Evolutionary conservation across 2,329 filamentous ascomycete species (phyloP).

Genomic region (Dactylellina sp.): DNA sequence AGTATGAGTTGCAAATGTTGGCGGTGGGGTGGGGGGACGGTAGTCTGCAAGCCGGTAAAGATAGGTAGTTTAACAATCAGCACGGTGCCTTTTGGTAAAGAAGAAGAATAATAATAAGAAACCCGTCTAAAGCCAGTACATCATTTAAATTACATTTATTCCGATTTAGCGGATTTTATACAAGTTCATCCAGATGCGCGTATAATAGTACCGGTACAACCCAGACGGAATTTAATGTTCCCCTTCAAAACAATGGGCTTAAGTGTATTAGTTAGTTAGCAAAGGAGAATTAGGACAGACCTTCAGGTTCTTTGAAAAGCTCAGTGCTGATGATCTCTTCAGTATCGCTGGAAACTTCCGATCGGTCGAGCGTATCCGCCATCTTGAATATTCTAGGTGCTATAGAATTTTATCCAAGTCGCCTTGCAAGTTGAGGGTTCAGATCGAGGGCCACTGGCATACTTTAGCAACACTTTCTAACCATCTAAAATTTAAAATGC

Average conservation of each 20-base stretch:
- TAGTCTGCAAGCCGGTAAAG: constrained; percentile 68
- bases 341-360: constrained; percentile 19
- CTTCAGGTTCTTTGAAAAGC: constrained; percentile 51
- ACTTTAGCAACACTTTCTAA: too few species aligned
- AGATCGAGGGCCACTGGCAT: too few species aligned
- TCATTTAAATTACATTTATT: too few species aligned
- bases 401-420: background rate
- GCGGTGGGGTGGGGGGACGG: constrained; percentile 80
- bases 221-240: too few species aligned
- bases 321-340: constrained; percentile 22
- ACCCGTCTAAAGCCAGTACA: too few species aligned
- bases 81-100: background rate
- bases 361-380: constrained; percentile 10
- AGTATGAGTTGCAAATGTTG: constrained; percentile 78
- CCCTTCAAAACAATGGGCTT: too few species aligned
- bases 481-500: constrained; percentile 4
- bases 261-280: too few species aligned
- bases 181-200: too few species aligned
- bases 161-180: too few species aligned
- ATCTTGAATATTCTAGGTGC: background rate
- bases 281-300: constrained; percentile 13
- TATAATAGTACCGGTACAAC: too few species aligned
- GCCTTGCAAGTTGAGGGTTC: background rate
- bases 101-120: too few species aligned
- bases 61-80: too few species aligned